A percentile compares a stretch with the other conserved stretches of the same genome.
Conservation (phyloP, 208 protist species). For the Leishmania martiniquensis region DNA sequence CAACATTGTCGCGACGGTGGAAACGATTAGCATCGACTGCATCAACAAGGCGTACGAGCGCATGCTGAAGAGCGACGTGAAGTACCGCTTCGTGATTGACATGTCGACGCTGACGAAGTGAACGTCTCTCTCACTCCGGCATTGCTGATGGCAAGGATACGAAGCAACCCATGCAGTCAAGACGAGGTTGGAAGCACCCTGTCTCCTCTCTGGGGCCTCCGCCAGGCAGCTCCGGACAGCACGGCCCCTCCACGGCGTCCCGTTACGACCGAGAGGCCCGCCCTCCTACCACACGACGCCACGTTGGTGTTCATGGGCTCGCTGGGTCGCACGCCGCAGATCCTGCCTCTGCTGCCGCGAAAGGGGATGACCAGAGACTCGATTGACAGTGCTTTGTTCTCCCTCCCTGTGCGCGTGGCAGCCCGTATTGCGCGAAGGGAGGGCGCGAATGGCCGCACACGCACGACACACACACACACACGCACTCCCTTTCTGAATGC, state of each 20-base stretch:
- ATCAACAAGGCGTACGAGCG: constrained; percentile 80
- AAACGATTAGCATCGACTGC: constrained; percentile 64
- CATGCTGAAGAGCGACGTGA: constrained; percentile 67
- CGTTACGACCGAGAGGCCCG: too few relatives aligned
- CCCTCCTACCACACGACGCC: neutral
- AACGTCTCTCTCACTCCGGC: too few relatives aligned
- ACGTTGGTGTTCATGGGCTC: neutral
- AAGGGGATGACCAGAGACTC: neutral
- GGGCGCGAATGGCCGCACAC: too few relatives aligned
- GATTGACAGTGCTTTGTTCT: too few relatives aligned
- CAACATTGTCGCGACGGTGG: constrained; percentile 65
- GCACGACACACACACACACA: too few relatives aligned
- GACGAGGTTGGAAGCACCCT: neutral
- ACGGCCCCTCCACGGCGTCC: neutral
- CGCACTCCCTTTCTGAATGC: too few relatives aligned
- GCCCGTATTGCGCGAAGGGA: too few relatives aligned
- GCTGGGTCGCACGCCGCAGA: neutral
- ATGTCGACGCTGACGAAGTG: constrained; percentile 49
- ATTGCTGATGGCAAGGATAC: too few relatives aligned
- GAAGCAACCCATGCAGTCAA: neutral
- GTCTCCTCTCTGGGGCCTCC: neutral
- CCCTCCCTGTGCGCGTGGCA: too few relatives aligned
- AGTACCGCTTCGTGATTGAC: constrained; percentile 84
- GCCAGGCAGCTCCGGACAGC: neutral
- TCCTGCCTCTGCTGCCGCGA: neutral